phyloP scores from a whole-genome alignment of 352 stramenopile species.

The Pythium rhizo-oryzae region DNA sequence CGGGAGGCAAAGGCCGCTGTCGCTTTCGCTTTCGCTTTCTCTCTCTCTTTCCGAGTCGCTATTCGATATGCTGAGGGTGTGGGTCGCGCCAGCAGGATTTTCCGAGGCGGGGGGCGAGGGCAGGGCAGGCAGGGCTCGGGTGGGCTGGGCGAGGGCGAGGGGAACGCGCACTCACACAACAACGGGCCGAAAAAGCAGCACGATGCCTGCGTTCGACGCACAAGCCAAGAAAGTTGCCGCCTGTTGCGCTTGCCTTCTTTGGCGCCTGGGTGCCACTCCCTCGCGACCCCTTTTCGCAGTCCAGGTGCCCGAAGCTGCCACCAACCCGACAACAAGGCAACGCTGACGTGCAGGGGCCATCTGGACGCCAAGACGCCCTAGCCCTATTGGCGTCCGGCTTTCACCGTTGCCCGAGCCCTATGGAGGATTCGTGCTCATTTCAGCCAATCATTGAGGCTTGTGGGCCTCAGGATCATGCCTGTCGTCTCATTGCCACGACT shows the following conservation, averaged over 20 bases:
- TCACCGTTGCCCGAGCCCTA: conserved; percentile 13
- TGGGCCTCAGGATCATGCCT: neutral
- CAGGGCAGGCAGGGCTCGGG: conserved; percentile 4
- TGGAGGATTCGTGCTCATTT: conserved; percentile 10
- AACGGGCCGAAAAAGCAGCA: neutral
- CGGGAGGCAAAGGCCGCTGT: too few species aligned
- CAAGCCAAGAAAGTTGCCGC: conserved; percentile 21
- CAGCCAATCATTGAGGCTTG: conserved; percentile 2
- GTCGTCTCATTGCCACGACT: conserved; percentile 18
- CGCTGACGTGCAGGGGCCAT: conserved; percentile 15
- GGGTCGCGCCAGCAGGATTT: neutral
- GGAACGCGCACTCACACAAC: neutral
- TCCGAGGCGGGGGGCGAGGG: neutral
- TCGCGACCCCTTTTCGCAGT: conserved; percentile 10
- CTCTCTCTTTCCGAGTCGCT: neutral
- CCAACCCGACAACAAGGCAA: conserved; percentile 1
- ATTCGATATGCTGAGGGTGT: conserved; percentile 3
- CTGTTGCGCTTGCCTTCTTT: neutral
- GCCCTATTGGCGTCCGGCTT: conserved; percentile 23
- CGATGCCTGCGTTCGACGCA: conserved; percentile 20
- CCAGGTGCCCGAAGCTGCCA: conserved; percentile 13
- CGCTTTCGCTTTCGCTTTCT: neutral
- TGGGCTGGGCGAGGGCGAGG: neutral
- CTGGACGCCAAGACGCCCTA: conserved; percentile 13
- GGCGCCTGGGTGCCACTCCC: neutral